Evolutionary conservation across 768 basidiomycete genomes (phyloP).

Genomic region (Phlebiopsis flavidoalba): DNA sequence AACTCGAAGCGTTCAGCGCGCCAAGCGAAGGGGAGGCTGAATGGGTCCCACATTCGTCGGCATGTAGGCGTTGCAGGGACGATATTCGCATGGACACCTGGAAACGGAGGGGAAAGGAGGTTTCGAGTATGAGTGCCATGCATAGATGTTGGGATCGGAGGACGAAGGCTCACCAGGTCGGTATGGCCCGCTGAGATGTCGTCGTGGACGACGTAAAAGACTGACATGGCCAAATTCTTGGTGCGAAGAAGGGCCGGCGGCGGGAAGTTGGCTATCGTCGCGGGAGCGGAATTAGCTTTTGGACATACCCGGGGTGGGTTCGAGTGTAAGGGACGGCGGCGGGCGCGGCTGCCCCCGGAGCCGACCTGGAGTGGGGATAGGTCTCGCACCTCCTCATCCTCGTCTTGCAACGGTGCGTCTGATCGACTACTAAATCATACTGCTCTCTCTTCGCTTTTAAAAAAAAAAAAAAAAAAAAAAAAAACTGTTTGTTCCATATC

Average conservation of each 20-base stretch:
- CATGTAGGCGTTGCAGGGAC: slow-evolving; percentile 15
- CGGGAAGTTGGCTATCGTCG: background rate
- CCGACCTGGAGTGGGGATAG: background rate
- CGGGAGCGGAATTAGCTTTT: slow-evolving; percentile 17
- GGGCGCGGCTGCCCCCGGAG: background rate
- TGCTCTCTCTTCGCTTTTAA: no score
- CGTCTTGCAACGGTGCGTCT: slow-evolving; percentile 42
- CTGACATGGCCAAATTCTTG: slow-evolving; percentile 55
- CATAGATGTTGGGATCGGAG: background rate
- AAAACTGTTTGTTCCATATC: no score
- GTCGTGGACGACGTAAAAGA: slow-evolving; percentile 52
- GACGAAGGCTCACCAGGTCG: slow-evolving; percentile 8
- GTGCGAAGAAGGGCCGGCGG: slow-evolving; percentile 40
- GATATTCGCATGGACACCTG: background rate
- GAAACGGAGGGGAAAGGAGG: background rate
- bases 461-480: no score
- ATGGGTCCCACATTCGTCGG: slow-evolving; percentile 6
- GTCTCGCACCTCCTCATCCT: slow-evolving; percentile 43
- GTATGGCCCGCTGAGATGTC: slow-evolving; percentile 5
- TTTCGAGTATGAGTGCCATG: background rate
- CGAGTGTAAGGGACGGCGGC: background rate
- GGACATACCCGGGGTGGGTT: background rate
- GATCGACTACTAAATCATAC: slow-evolving; percentile 50
- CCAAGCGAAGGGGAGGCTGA: background rate
- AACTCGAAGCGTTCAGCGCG: background rate